Base-by-base conservation (phyloP, 106 monocot species). In the Platanthera guangdongensis region DNA sequence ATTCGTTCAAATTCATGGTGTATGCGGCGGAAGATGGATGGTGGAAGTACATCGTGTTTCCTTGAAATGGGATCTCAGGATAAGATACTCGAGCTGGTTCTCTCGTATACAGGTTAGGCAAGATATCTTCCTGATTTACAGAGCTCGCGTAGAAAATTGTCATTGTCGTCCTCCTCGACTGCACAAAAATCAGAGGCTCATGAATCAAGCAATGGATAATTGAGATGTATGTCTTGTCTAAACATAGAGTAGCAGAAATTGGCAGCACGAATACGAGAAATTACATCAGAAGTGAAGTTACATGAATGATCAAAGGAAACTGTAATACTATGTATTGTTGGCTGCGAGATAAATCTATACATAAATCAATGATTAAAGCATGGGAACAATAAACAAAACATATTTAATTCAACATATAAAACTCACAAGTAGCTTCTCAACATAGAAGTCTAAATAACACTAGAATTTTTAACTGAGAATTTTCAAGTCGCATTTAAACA, bases 1-100 rank as follows among this genome's bases (percentile, higher is more conserved):
- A 80, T 22, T 81, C 83, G 46, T 84, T 86, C 4, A 85, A 80
- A 75, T 77, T 77, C 77, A 77, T 71, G n/a, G 47, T 30, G 54
- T 71, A 87, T 53, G 73, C 78, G 89, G 77, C 71, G 74, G 74
- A 80, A 77, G 46, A 76, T 18, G 62, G 64, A 78, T 74, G 67
- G 70, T 68, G 65, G 65, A 81, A 77, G 57, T 74, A 28, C 75
- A 69, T 32, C 46, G 39, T 47, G n/a, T 82, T 79, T 50, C 54
- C 78, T 46, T 47, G 69, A 71, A 78, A 49, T 21, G 69, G 53
- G 6, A 68, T 45, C 16, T 78, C 78, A 47, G 78, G 70, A 19
- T 78, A 46, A 15, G 51, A 14, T 39, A 18, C 0, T 0, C 68
- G 32, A 19, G 52, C 39, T 6, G 55, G n/a, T 15, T 78, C 78